Base-by-base conservation (phyloP, 202 grass and related monocot species). In the Schoenoplectus triqueter region DNA sequence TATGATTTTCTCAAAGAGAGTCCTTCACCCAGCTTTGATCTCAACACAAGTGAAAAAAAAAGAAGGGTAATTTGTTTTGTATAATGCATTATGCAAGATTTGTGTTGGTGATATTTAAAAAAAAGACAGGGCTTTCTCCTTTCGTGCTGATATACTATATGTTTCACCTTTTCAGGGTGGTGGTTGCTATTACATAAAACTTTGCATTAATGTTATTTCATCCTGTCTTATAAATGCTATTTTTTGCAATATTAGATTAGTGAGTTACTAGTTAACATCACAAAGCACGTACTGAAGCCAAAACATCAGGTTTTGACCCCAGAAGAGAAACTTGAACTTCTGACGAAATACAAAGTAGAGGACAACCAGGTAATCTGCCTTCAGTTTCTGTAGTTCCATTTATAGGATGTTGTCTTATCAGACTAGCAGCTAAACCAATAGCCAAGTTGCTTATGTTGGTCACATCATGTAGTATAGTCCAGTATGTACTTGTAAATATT, bases 231-330 rank as follows among this genome's bases (percentile, higher is more conserved):
- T 31, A 56, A 54, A 61, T n/a, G 52, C 85, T 71, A 80, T 15
- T 78, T 49, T 73, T 8, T 19, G 45, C 18, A 55, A 82, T 87
- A 21, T 39, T 88, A 98, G 95, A 89, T 95, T 51, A 95, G 86
- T 10, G 93, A 98, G 17, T 82, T 98, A 89, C 88, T 94, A 64
- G 91, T 95, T 47, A 98, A 98, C 69, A 90, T 92, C 75, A 94
- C 87, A 68, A 95, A 91, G 84, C 93, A 98, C 91, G 86, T 86
- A 44, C 87, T 98, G 81, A 92, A 88, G 73, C 95, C 92, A 78
- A 89, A 87, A 55, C 95, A 98, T 92, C 77, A 86, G 22, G 82
- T 98, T 50, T 72, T 98, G 66, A 87, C 77, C 80, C 75, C 78
- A 79, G 90, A 95, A 55, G 91, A 94, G 87, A 98, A 95, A 78